Evolutionary conservation across 208 protist genomes (phyloP), one percentile per base, ranked within the genome.

Genomic region (Wallacemonas sp.): DNA sequence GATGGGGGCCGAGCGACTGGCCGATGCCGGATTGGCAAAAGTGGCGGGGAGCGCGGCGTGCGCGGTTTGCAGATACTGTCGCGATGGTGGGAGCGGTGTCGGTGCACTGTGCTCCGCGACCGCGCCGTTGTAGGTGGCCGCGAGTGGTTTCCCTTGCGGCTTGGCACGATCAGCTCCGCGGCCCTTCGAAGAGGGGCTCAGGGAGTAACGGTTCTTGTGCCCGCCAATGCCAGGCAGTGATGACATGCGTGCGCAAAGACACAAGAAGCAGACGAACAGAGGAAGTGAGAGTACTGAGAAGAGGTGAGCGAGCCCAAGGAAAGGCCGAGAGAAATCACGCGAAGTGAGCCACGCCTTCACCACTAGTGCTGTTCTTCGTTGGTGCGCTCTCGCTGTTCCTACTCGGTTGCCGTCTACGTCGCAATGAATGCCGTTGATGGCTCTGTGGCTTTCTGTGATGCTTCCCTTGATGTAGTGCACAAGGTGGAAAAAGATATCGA

Each of bases 201-300:
- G 52, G 3, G 52, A 59, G 52, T 41, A 59, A 3, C 52, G 31
- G 52, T 25, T 41, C 20, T 59, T 59, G 31, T 20, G 31, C 5
- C 52, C 52, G 28, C 32, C 31, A 39, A 59, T 59, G 18, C 52
- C 52, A 14, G 52, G 52, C n/a, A 59, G 32, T 41, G 52, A 59
- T 18, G 52, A 59, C 44, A 49, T 49, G n/a, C 12, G 50, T 7
- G n/a, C n/a, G n/a, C 16, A 26, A 32, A 11, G 38, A 23, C 38
- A 62, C 26, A 33, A 70, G 41, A 55, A 45, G 3, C 39, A 46
- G 28, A 41, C 29, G 29, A 45, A 44, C 25, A 44, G 23, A 57
- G 22, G 18, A 38, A 10, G 39, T n/a, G n/a, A 14, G 12, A 41
- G 36, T 16, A 41, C 36, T 41, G 36, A 41, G 14, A 41, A 41